Percentiles rank a stretch among this genome's conserved stretches.
phyloP scores from a whole-genome alignment of 257 asterid genomes.

The Rehmannia glutinosa region DNA sequence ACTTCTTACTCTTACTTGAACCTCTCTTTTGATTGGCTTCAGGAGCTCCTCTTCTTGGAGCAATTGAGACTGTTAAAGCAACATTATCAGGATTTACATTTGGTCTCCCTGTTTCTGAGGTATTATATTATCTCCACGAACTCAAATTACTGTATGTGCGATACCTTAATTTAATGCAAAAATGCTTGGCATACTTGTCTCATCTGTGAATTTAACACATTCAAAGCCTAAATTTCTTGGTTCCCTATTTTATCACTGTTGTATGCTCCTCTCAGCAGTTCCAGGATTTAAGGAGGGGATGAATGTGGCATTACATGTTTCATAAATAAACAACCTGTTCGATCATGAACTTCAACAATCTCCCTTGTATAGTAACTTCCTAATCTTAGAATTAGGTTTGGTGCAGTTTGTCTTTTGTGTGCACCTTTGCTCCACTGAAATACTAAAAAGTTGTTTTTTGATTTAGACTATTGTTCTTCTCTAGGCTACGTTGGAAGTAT shows the following conservation, averaged over 20 bases:
- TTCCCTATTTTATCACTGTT: slow-evolving; percentile 7
- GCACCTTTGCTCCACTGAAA: background rate
- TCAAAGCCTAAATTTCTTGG: slow-evolving; percentile 7
- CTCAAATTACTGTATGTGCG: slow-evolving; percentile 9
- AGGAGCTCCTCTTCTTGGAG: slow-evolving; percentile 98
- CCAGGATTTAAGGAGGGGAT: slow-evolving; percentile 14
- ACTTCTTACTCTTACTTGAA: slow-evolving; percentile 16
- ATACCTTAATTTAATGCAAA: slow-evolving; percentile 10
- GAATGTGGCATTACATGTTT: slow-evolving; percentile 8
- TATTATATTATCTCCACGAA: slow-evolving; percentile 28
- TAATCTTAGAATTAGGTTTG: background rate
- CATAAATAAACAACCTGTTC: slow-evolving; percentile 8
- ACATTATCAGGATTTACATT: slow-evolving; percentile 72
- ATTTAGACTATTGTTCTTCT: slow-evolving; percentile 8
- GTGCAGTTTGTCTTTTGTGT: background rate
- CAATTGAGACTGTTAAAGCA: slow-evolving; percentile 81
- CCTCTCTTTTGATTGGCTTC: slow-evolving; percentile 27
- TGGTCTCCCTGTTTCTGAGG: slow-evolving; percentile 98
- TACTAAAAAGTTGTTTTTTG: background rate
- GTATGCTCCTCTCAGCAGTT: slow-evolving; percentile 4
- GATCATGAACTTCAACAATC: slow-evolving; percentile 8
- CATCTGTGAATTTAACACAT: background rate
- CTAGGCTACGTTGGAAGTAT: slow-evolving; percentile 10
- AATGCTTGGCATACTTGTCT: background rate
- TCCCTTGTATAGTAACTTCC: slow-evolving; percentile 5